Conservation (phyloP, 306 rosid genomes). For the Macrotyloma uniflorum region DNA sequence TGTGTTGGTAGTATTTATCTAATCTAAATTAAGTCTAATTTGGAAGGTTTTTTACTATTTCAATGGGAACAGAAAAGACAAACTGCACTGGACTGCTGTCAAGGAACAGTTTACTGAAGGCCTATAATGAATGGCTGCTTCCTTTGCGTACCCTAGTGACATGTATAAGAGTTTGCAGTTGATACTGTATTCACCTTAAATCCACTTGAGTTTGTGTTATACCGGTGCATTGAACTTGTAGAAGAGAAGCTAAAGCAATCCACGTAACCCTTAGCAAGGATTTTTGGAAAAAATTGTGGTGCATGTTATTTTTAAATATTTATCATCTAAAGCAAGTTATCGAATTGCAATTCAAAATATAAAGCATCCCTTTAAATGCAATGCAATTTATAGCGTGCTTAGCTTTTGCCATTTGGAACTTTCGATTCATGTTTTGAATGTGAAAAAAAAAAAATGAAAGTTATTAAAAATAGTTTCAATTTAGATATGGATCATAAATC, state of each 20-base stretch:
- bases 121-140: constrained; percentile 52
- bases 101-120: constrained; percentile 47
- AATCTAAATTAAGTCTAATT: not conserved
- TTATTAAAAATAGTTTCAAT: no score
- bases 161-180: constrained; percentile 44
- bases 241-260: constrained; percentile 67
- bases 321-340: not conserved
- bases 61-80: constrained; percentile 62
- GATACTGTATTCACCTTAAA: constrained; percentile 65
- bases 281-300: not conserved
- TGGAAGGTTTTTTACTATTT: constrained; percentile 13
- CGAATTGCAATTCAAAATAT: not conserved
- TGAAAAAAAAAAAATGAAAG: no score
- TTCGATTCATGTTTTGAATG: no score
- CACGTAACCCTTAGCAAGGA: constrained; percentile 15
- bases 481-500: no score
- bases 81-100: constrained; percentile 61
- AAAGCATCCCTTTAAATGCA: not conserved
- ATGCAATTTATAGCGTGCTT: no score
- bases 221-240: constrained; percentile 85
- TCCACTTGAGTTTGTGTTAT: constrained; percentile 84
- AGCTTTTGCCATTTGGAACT: no score
- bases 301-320: not conserved
- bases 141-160: constrained; percentile 53
- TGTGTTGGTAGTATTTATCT: not conserved